Evolutionary conservation across 1,139 yeast genomes (phyloP), one percentile per base, ranked within the genome.

Genomic region (Geotrichum australiense): DNA sequence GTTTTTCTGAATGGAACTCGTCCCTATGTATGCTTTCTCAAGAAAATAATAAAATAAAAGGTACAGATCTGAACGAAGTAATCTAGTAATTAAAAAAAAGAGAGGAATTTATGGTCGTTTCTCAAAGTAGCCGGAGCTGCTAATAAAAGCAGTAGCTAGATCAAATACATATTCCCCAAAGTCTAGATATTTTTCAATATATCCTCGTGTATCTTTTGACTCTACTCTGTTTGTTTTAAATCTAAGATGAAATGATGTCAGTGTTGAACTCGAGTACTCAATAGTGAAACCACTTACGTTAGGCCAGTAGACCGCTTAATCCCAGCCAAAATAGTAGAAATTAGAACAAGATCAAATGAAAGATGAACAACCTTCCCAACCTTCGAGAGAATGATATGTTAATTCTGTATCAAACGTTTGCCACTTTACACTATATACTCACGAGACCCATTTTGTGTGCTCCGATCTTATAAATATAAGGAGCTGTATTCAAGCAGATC

Each of bases 161-260:
- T 87, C 96, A 54, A 81, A 78, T 4, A 83, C 67, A 61, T 78
- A 76, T 56, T 91, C 98, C n/a, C 98, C 98, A 25, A 80, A 62
- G 44, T 78, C 82, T 51, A 91, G 71, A 58, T 86, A 91, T 55
- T 77, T 80, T 26, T 66, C 66, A 14, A 80, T 66, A 55, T 81
- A 80, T 33, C 72, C 69, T 54, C 73, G 73, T 10, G 80, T 65
- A 29, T 79, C 81, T 39, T 75, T 56, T 40, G 62, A 59, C 38
- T 66, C 71, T 29, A 67, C 58, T 16, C 53, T 49, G 30, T 48
- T 51, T 8, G 69, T 59, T 47, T 63, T 62, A 36, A 65, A 48
- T 8, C 61, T 56, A 14, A 2, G 18, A 14, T 24, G 6, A 62
- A 47, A 58, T 65, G n/a, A n/a, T n/a, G 23, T 57, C 59, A 34